A percentile compares a stretch with the other conserved stretches of the same genome.
Conservation (phyloP, 768 basidiomycete genomes). For the Gymnopilus junonius region DNA sequence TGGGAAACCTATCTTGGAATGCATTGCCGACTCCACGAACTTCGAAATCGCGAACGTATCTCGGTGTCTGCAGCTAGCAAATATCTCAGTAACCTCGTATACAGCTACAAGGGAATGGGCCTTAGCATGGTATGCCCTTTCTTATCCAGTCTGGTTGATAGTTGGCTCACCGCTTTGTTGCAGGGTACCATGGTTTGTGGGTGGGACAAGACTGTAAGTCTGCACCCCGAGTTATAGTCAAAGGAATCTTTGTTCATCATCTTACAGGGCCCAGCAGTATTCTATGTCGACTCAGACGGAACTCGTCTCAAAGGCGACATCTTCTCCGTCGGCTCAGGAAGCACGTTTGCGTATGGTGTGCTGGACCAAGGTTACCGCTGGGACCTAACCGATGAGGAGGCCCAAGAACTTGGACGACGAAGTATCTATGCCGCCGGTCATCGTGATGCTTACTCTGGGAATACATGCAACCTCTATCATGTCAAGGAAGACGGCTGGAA, state of each 20-base stretch:
- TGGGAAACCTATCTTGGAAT: constrained; percentile 99
- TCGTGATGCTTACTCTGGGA: constrained; percentile 95
- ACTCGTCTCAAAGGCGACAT: constrained; percentile 93
- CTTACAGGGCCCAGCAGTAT: constrained; percentile 82
- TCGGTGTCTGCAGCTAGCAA: constrained; percentile 99
- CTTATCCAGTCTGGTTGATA: not conserved
- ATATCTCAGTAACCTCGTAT: constrained; percentile 95
- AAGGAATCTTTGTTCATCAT: constrained; percentile 6
- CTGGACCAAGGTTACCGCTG: constrained; percentile 94
- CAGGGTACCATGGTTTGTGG: constrained; percentile 99
- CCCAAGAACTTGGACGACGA: constrained; percentile 90
- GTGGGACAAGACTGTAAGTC: constrained; percentile 94
- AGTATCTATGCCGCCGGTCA: constrained; percentile 98
- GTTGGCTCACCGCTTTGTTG: constrained; percentile 2
- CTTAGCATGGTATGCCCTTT: constrained; percentile 85
- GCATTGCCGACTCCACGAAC: constrained; percentile 95
- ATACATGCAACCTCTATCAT: constrained; percentile 95
- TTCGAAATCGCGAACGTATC: constrained; percentile 95
- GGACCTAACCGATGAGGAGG: constrained; percentile 92
- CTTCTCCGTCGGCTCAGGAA: constrained; percentile 99
- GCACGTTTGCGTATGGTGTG: constrained; percentile 99
- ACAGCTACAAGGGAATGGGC: constrained; percentile 99
- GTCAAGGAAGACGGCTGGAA: constrained; percentile 95
- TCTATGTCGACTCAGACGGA: constrained; percentile 98
- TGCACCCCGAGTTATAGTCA: not conserved